Conservation (phyloP, 257 asterid species). For the Rauvolfia tetraphylla region DNA sequence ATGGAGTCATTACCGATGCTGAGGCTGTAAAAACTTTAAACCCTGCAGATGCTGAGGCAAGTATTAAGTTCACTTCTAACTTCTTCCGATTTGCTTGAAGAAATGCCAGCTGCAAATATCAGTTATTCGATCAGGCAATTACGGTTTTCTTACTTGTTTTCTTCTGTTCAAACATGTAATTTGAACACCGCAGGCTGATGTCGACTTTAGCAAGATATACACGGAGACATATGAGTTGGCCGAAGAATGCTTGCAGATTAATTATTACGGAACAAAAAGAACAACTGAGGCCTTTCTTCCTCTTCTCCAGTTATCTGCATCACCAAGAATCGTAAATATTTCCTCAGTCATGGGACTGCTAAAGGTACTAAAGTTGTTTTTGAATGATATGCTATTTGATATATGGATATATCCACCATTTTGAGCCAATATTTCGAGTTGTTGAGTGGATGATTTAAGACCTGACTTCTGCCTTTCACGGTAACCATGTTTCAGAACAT, state of each 20-base stretch:
- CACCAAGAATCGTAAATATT: conserved; percentile 61
- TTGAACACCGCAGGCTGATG: background rate
- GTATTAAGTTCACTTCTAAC: background rate
- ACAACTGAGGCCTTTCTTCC: conserved; percentile 43
- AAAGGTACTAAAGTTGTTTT: conserved; percentile 20
- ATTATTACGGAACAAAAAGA: conserved; percentile 49
- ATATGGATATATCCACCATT: no score
- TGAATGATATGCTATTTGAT: background rate
- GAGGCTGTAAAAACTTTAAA: background rate
- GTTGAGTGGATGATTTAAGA: background rate
- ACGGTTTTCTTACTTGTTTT: no score
- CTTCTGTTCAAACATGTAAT: background rate
- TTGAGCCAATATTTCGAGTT: no score
- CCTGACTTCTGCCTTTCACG: background rate
- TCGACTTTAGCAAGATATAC: background rate
- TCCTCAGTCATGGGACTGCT: conserved; percentile 48
- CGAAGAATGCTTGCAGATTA: conserved; percentile 41
- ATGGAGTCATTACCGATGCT: conserved; percentile 18
- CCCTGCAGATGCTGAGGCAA: background rate
- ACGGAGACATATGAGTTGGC: conserved; percentile 31
- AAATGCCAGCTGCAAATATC: no score
- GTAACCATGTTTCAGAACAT: conserved; percentile 30
- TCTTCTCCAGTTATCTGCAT: conserved; percentile 50
- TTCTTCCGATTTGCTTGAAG: background rate
- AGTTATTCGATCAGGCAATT: no score